Evolutionary conservation across 164 flowering plant genomes (phyloP).

Genomic region (Piper betle): DNA sequence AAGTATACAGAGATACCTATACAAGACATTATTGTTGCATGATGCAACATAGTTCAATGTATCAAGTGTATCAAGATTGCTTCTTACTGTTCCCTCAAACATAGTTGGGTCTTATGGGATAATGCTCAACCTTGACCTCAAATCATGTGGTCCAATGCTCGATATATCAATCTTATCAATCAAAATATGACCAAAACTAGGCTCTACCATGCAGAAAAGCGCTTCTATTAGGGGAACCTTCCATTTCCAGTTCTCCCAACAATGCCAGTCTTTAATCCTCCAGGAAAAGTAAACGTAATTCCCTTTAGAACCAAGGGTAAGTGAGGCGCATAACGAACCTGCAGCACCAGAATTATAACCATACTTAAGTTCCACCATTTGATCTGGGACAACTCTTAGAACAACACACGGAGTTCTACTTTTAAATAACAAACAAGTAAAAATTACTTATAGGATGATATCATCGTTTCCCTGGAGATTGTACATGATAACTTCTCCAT

Average conservation of each 20-base stretch:
- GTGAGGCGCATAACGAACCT: constrained; percentile 38
- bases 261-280: constrained; percentile 28
- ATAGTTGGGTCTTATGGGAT: constrained; percentile 42
- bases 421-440: background rate
- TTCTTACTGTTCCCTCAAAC: constrained; percentile 32
- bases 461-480: constrained; percentile 11
- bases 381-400: background rate
- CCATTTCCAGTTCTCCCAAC: constrained; percentile 44
- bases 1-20: background rate
- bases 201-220: constrained; percentile 31
- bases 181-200: constrained; percentile 23
- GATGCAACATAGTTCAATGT: no score
- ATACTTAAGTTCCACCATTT: background rate
- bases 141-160: constrained; percentile 30
- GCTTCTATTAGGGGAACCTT: constrained; percentile 32
- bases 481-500: constrained; percentile 16
- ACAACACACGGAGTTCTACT: background rate
- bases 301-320: constrained; percentile 31
- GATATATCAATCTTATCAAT: constrained; percentile 30
- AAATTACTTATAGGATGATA: no score
- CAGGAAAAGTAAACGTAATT: constrained; percentile 24
- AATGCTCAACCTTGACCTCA: constrained; percentile 30
- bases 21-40: background rate
- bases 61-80: constrained; percentile 34
- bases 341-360: background rate